phyloP scores from a whole-genome alignment of 2,329 filamentous ascomycete species.

The Verticillium albo-atrum region DNA sequence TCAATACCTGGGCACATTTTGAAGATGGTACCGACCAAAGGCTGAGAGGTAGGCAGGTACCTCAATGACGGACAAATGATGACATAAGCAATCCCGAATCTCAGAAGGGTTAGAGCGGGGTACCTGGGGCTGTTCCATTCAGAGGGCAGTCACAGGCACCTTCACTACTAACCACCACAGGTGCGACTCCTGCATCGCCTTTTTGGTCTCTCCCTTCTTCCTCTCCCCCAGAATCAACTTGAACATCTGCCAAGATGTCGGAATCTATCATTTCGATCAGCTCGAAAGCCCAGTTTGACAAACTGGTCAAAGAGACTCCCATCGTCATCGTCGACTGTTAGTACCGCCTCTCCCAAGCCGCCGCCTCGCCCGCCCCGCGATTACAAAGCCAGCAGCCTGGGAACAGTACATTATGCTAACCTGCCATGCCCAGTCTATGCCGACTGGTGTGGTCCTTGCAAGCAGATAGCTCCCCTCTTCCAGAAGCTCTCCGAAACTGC shows the following conservation, averaged over 20 bases:
- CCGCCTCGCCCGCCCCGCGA: conserved; percentile 12
- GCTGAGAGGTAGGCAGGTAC: no score
- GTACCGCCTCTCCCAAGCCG: conserved; percentile 27
- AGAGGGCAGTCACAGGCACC: not conserved
- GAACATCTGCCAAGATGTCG: not conserved
- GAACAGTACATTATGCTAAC: not conserved
- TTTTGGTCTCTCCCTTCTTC: conserved; percentile 37
- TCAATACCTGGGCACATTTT: no score
- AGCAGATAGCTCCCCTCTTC: conserved; percentile 77
- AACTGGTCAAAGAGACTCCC: conserved; percentile 64
- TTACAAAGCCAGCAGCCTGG: not conserved
- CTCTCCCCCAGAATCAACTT: not conserved
- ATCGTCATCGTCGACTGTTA: conserved; percentile 88
- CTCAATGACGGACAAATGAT: not conserved
- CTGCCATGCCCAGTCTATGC: conserved; percentile 65
- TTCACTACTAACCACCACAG: conserved; percentile 38
- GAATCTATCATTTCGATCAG: conserved; percentile 20
- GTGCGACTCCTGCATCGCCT: conserved; percentile 47
- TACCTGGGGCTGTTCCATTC: not conserved
- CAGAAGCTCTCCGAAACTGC: conserved; percentile 69
- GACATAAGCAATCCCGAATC: not conserved
- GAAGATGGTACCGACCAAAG: no score
- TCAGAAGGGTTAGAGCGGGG: not conserved
- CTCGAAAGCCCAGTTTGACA: conserved; percentile 59
- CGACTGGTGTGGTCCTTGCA: conserved; percentile 82